Conservation (phyloP, 345 rosid species). For the Citropsis articulata region DNA sequence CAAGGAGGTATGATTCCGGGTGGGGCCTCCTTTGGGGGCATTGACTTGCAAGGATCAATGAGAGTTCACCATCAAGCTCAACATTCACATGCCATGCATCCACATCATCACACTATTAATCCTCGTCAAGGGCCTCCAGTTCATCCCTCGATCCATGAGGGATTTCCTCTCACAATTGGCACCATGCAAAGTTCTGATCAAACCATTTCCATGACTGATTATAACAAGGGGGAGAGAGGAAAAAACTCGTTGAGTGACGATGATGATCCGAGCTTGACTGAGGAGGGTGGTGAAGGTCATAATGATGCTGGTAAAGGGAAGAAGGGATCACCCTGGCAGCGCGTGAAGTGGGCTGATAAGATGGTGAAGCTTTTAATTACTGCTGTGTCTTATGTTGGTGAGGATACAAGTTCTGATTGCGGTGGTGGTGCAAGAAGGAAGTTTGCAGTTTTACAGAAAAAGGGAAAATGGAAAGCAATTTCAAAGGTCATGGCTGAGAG, state of each 20-base stretch:
- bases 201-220: conserved; percentile 37
- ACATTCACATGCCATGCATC: conserved; percentile 48
- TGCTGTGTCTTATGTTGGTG: conserved; percentile 82
- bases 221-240: conserved; percentile 53
- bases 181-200: conserved; percentile 61
- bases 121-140: conserved; percentile 40
- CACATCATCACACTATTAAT: conserved; percentile 42
- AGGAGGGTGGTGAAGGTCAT: conserved; percentile 63
- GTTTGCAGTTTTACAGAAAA: conserved; percentile 73
- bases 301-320: conserved; percentile 48
- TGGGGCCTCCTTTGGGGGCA: conserved; percentile 61
- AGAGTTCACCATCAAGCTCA: conserved; percentile 56
- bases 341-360: conserved; percentile 94
- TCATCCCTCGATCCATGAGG: conserved; percentile 48
- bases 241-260: conserved; percentile 74
- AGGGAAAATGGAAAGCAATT: conserved; percentile 90
- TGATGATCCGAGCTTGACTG: conserved; percentile 75
- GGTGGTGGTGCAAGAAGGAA: conserved; percentile 58
- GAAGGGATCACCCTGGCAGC: conserved; percentile 83
- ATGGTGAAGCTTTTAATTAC: conserved; percentile 91
- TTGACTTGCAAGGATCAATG: conserved; percentile 67
- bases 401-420: conserved; percentile 55
- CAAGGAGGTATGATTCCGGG: conserved; percentile 71
- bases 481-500: conserved; percentile 91
- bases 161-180: conserved; percentile 74